These are phyloP conservation scores for Colletotrichum filicis DNA, from an alignment of 2,329 filamentous ascomycete species.

Conservation along the genomic window DNA sequence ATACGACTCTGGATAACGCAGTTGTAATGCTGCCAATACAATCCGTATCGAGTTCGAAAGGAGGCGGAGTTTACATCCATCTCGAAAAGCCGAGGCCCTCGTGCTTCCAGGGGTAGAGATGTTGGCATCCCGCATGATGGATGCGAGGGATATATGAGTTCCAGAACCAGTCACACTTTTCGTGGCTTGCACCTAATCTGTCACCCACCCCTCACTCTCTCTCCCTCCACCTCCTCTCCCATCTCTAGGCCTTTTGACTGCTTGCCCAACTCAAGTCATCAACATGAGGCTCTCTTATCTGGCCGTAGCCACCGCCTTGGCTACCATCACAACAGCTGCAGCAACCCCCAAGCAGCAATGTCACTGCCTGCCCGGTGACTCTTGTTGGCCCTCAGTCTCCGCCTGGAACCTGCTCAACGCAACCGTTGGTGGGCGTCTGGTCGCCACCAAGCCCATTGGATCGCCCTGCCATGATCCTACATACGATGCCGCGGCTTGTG, in stretches of 20 bases:
- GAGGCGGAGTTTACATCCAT: background rate
- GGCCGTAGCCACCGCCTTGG: conserved; percentile 34
- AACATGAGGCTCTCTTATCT: conserved; percentile 32
- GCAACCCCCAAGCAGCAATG: conserved; percentile 42
- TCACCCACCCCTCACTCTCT: background rate
- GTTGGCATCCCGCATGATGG: background rate
- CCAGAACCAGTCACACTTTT: conserved; percentile 6
- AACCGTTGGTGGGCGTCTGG: conserved; percentile 60
- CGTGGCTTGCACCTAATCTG: background rate
- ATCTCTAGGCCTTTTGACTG: conserved; percentile 10
- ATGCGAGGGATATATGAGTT: conserved; percentile 31
- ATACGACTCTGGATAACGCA: background rate
- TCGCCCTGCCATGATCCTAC: conserved; percentile 60
- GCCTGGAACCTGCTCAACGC: conserved; percentile 63
- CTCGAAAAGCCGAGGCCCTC: conserved; percentile 2
- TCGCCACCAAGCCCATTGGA: conserved; percentile 64
- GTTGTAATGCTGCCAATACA: background rate
- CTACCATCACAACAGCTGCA: conserved; percentile 22
- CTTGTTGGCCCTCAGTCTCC: conserved; percentile 60
- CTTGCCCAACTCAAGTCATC: conserved; percentile 30
- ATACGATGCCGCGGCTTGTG: conserved; percentile 58
- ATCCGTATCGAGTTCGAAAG: background rate
- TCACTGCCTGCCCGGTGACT: conserved; percentile 62
- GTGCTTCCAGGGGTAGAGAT: background rate
- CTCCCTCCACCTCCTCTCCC: background rate